A percentile compares a stretch with the other conserved stretches of the same genome.
These are phyloP conservation scores for Blastobotrys petasosporus DNA, from an alignment of 1,139 yeast species.

Conservation along the genomic window DNA sequence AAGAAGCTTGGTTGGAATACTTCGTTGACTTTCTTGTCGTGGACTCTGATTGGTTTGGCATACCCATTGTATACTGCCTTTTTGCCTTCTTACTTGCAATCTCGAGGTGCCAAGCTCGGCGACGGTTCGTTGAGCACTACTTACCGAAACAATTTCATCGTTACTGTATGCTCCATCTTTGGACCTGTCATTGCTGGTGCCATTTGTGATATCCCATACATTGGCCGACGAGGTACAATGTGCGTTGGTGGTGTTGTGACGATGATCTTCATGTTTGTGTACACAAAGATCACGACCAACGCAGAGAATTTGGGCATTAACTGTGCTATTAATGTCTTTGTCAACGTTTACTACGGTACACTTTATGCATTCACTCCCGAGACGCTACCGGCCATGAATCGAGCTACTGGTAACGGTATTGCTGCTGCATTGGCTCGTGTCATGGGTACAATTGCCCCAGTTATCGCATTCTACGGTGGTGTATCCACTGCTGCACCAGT, in stretches of 20 bases:
- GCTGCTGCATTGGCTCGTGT: conserved; percentile 44
- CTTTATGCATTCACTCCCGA: conserved; percentile 57
- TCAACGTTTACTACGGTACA: conserved; percentile 50
- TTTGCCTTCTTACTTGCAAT: conserved; percentile 43
- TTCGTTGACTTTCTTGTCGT: conserved; percentile 40
- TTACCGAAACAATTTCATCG: conserved; percentile 49
- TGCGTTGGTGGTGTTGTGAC: conserved; percentile 47
- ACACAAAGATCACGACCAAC: conserved; percentile 48
- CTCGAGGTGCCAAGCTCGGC: conserved; percentile 42
- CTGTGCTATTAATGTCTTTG: conserved; percentile 45
- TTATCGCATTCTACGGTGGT: conserved; percentile 43
- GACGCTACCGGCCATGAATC: conserved; percentile 48
- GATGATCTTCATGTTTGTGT: conserved; percentile 54
- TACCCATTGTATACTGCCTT: conserved; percentile 50
- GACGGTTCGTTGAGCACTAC: conserved; percentile 37
- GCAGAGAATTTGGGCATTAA: conserved; percentile 49
- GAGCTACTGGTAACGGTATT: conserved; percentile 53
- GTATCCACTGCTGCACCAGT: conserved; percentile 46
- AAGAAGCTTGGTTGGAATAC: conserved; percentile 40
- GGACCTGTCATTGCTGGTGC: conserved; percentile 54
- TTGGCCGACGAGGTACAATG: conserved; percentile 56
- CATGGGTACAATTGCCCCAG: conserved; percentile 48
- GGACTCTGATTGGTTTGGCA: conserved; percentile 48
- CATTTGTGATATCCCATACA: conserved; percentile 36
- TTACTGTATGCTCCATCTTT: conserved; percentile 45